Percentiles rank a stretch among this genome's conserved stretches.
phyloP scores from a whole-genome alignment of 495 filamentous ascomycete species.

The Sordaria brevicollis region DNA sequence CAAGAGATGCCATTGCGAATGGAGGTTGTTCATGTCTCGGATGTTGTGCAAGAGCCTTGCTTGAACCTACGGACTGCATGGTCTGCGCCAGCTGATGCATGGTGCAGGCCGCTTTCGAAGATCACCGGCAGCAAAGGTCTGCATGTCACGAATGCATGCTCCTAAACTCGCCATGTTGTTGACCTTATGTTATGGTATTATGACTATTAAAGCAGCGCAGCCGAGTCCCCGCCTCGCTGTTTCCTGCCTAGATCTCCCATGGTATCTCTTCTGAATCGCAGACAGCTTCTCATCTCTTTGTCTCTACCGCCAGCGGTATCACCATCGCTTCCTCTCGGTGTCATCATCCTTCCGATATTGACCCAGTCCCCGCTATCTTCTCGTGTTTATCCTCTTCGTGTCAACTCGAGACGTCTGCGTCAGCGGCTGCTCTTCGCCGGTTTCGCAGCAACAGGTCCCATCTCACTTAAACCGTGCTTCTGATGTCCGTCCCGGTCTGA shows the following conservation, averaged over 20 bases:
- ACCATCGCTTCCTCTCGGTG: background rate
- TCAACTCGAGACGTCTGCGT: background rate
- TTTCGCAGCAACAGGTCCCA: conserved; percentile 1
- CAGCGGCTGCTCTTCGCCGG: background rate
- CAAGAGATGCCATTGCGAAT: background rate
- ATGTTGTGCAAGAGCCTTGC: too few relatives aligned
- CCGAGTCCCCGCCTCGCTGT: background rate
- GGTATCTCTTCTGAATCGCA: background rate
- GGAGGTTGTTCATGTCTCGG: too few relatives aligned
- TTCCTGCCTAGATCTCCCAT: background rate
- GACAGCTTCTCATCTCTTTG: background rate
- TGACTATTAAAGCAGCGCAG: too few relatives aligned
- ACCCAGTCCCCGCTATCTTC: background rate
- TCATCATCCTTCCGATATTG: background rate
- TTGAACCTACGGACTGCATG: background rate
- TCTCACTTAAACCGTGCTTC: conserved; percentile 4
- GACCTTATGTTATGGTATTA: too few relatives aligned
- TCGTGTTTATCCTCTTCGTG: background rate
- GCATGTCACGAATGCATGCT: too few relatives aligned
- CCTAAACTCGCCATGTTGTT: too few relatives aligned
- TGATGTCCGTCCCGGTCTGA: conserved; percentile 21
- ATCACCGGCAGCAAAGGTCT: background rate
- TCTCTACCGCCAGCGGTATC: background rate
- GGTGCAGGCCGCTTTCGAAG: background rate
- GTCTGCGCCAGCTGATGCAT: background rate